A percentile compares a stretch with the other conserved stretches of the same genome.
Evolutionary conservation across 2,329 filamentous ascomycete species (phyloP).

Genomic region (Pseudonectria foliicola): DNA sequence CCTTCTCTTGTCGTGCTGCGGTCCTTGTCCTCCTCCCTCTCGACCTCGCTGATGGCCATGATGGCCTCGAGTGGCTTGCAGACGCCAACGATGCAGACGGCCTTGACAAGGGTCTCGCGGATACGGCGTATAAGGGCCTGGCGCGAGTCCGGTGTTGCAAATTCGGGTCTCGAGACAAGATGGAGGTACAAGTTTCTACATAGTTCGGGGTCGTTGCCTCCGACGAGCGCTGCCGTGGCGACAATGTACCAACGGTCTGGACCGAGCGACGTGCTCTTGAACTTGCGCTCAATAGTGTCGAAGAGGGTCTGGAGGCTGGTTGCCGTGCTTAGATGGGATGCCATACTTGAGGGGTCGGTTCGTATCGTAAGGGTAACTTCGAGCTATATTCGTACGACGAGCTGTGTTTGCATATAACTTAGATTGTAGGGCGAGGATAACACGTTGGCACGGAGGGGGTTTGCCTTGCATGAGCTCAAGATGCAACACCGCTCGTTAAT

Average conservation of each 20-base stretch:
- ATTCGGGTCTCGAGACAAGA: slow-evolving; percentile 25
- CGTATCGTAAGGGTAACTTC: no score
- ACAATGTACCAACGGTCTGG: slow-evolving; percentile 10
- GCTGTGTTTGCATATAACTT: no score
- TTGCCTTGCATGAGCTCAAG: no score
- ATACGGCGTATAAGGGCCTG: slow-evolving; percentile 42
- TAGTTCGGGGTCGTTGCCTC: slow-evolving; percentile 8
- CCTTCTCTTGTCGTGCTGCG: slow-evolving; percentile 44
- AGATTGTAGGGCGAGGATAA: no score
- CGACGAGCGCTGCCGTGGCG: slow-evolving; percentile 6
- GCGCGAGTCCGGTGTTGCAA: slow-evolving; percentile 34
- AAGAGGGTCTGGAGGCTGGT: no score
- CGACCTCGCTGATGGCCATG: slow-evolving; percentile 44
- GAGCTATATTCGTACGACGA: no score
- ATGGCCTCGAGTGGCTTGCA: slow-evolving; percentile 57
- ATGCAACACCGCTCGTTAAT: no score
- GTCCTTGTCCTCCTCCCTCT: slow-evolving; percentile 49
- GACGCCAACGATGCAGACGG: slow-evolving; percentile 51
- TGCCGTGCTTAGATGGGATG: no score
- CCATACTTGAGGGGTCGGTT: no score
- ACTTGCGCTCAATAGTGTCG: no score
- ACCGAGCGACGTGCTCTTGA: no score
- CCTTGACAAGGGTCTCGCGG: slow-evolving; percentile 53
- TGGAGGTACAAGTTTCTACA: slow-evolving; percentile 3
- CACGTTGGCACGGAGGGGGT: no score